Conservation (phyloP, 768 basidiomycete species). For the Suillus subluteus region DNA sequence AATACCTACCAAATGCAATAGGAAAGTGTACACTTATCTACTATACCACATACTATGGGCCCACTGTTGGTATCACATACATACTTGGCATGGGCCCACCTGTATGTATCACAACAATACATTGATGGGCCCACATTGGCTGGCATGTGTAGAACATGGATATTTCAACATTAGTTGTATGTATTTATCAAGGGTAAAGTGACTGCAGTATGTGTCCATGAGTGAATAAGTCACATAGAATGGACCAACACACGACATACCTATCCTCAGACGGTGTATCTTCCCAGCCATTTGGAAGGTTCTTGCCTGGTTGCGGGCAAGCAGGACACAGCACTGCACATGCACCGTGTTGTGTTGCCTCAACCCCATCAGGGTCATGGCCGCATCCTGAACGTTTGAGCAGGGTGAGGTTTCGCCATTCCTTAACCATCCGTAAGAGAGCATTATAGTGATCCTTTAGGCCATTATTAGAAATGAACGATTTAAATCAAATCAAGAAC, state of each 20-base stretch:
- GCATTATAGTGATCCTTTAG: conserved; percentile 19
- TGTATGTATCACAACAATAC: too few relatives aligned
- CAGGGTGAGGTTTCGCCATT: conserved; percentile 17
- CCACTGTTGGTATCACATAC: too few relatives aligned
- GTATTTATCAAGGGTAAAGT: too few relatives aligned
- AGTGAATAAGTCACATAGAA: neutral
- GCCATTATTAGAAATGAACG: neutral
- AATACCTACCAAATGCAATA: too few relatives aligned
- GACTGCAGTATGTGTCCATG: too few relatives aligned
- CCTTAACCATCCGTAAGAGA: too few relatives aligned
- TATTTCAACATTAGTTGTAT: too few relatives aligned
- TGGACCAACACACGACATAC: neutral
- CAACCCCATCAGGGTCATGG: conserved; percentile 8
- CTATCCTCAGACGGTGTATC: neutral
- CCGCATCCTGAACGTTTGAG: conserved; percentile 19
- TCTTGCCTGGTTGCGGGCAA: conserved; percentile 19
- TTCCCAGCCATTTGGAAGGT: conserved; percentile 11
- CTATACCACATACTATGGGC: too few relatives aligned
- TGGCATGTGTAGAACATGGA: too few relatives aligned
- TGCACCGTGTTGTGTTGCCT: conserved; percentile 5
- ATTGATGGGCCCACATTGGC: too few relatives aligned
- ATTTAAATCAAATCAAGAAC: neutral
- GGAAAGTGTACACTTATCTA: too few relatives aligned
- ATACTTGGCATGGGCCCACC: too few relatives aligned
- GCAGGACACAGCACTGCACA: conserved; percentile 19